These are phyloP conservation scores for Leptographium lundbergii DNA, from an alignment of 2,329 filamentous ascomycete genomes.

Conservation along the genomic window DNA sequence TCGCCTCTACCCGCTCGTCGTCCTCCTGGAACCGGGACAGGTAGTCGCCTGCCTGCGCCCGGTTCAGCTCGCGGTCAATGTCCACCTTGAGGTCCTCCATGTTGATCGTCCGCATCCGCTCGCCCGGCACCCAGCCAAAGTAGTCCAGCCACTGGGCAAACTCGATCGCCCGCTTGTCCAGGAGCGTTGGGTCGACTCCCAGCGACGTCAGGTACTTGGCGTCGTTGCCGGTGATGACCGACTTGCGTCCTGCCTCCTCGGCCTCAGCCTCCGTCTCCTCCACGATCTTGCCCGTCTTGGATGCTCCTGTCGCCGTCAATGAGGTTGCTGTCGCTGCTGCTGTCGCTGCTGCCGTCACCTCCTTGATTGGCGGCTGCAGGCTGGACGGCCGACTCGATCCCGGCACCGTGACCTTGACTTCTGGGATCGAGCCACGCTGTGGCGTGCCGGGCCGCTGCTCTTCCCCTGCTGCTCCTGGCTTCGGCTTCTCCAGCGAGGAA, in stretches of 20 bases:
- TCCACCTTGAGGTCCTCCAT: slow-evolving; percentile 73
- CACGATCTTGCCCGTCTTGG: not conserved
- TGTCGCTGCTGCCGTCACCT: slow-evolving; percentile 15
- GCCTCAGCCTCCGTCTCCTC: slow-evolving; percentile 6
- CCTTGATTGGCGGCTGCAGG: slow-evolving; percentile 24
- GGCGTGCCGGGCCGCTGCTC: slow-evolving; percentile 16
- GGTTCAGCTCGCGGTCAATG: slow-evolving; percentile 75
- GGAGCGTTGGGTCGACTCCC: slow-evolving; percentile 62
- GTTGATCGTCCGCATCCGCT: slow-evolving; percentile 59
- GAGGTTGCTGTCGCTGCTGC: no score
- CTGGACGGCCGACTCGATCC: slow-evolving; percentile 27
- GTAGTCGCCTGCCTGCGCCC: slow-evolving; percentile 88
- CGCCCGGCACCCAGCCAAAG: slow-evolving; percentile 74
- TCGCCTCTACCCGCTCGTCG: slow-evolving; percentile 77
- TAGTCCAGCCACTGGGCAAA: slow-evolving; percentile 75
- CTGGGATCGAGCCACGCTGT: slow-evolving; percentile 31
- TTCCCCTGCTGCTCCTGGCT: slow-evolving; percentile 20
- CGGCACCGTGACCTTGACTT: slow-evolving; percentile 45
- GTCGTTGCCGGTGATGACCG: slow-evolving; percentile 59
- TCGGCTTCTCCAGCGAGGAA: slow-evolving; percentile 23
- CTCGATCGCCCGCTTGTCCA: slow-evolving; percentile 65
- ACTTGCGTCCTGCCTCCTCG: slow-evolving; percentile 36
- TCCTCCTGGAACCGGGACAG: slow-evolving; percentile 72
- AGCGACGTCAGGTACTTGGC: slow-evolving; percentile 65
- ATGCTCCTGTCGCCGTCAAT: not conserved